Conservation (phyloP, 2,329 filamentous ascomycete genomes). For the Aspergillus awamori region DNA sequence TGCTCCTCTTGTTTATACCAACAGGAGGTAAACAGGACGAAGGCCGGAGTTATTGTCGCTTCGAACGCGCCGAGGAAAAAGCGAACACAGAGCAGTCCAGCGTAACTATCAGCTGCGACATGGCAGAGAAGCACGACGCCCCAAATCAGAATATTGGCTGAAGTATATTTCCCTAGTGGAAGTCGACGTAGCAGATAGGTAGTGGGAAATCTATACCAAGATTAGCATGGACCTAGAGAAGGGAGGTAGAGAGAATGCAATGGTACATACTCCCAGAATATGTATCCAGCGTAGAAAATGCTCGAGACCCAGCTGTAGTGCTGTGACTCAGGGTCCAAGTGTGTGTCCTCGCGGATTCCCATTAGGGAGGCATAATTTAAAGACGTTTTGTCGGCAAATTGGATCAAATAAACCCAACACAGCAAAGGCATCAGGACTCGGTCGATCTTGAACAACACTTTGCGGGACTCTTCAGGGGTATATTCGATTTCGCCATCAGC, state of each 20-base stretch:
- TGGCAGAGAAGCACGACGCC: constrained; percentile 22
- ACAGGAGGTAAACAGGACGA: constrained; percentile 16
- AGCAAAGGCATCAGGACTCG: constrained; percentile 7
- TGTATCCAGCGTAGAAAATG: constrained; percentile 40
- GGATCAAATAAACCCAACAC: constrained; percentile 9
- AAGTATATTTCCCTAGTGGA: constrained; percentile 53
- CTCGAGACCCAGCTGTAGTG: constrained; percentile 53
- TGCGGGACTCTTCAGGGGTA: not conserved
- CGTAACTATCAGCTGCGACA: constrained; percentile 22
- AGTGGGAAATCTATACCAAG: constrained; percentile 45
- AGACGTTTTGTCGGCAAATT: constrained; percentile 11
- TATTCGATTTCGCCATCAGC: not conserved
- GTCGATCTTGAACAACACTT: constrained; percentile 6
- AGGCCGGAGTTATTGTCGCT: constrained; percentile 18
- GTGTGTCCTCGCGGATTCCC: constrained; percentile 23
- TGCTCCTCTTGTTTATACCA: constrained; percentile 23
- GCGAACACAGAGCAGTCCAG: constrained; percentile 22
- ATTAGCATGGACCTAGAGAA: too few species aligned
- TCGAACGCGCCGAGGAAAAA: constrained; percentile 24
- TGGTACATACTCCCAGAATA: constrained; percentile 43
- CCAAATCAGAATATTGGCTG: constrained; percentile 34
- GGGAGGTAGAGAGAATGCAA: too few species aligned
- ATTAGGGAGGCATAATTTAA: constrained; percentile 21
- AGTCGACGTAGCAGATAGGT: constrained; percentile 53
- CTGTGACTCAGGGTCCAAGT: constrained; percentile 38